Conservation (phyloP, 495 filamentous ascomycete species). For the Usnea hakonensis region DNA sequence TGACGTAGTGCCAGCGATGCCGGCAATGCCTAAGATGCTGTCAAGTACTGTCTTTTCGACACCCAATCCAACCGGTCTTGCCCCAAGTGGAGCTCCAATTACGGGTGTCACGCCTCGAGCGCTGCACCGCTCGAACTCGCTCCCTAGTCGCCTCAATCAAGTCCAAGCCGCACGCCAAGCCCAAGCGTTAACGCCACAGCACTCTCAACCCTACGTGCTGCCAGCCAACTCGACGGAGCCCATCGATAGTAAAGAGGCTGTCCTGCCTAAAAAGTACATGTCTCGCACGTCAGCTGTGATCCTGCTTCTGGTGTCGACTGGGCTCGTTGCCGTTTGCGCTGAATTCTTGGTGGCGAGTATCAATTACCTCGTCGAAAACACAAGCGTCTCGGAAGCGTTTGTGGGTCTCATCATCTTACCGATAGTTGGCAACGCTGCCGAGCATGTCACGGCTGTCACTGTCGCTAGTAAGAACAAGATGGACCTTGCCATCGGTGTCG, state of each 20-base stretch:
- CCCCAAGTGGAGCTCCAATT: conserved; percentile 34
- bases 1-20: conserved; percentile 27
- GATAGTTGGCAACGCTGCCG: conserved; percentile 86
- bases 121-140: conserved; percentile 69
- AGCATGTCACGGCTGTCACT: conserved; percentile 83
- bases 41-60: conserved; percentile 58
- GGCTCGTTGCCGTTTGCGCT: conserved; percentile 74
- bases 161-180: conserved; percentile 26
- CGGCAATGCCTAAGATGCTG: conserved; percentile 51
- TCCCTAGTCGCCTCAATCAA: conserved; percentile 62
- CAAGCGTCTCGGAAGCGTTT: conserved; percentile 65
- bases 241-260: conserved; percentile 27
- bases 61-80: conserved; percentile 32
- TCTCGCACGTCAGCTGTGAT: conserved; percentile 68
- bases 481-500: conserved; percentile 87
- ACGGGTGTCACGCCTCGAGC: conserved; percentile 49
- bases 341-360: conserved; percentile 83
- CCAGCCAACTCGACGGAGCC: conserved; percentile 30
- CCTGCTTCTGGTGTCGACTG: conserved; percentile 68
- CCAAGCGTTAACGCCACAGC: conserved; percentile 33
- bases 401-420: conserved; percentile 84
- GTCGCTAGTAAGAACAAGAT: conserved; percentile 94
- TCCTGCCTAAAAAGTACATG: conserved; percentile 47
- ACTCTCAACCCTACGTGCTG: conserved; percentile 37
- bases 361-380: conserved; percentile 56